phyloP scores from a whole-genome alignment of 2,329 filamentous ascomycete genomes.

The Sarocladium oryzae region DNA sequence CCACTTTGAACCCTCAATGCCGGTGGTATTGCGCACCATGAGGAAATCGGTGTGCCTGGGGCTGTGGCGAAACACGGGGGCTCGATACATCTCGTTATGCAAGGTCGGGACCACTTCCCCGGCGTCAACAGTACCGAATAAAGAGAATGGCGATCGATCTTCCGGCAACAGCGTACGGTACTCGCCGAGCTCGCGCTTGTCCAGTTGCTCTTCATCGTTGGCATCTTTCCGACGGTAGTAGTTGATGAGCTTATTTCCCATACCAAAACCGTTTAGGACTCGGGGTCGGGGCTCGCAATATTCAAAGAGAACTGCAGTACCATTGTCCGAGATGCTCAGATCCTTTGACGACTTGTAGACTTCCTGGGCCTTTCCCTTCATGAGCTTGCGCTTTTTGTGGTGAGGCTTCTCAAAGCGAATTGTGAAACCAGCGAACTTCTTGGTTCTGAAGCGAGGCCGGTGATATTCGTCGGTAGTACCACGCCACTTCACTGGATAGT shows the following conservation, averaged over 20 bases:
- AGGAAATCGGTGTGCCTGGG: constrained; percentile 78
- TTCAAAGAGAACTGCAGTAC: constrained; percentile 80
- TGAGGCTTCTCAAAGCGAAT: constrained; percentile 68
- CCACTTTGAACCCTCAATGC: constrained; percentile 69
- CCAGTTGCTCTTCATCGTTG: constrained; percentile 66
- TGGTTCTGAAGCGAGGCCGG: constrained; percentile 69
- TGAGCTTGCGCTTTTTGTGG: constrained; percentile 71
- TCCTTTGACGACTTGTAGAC: constrained; percentile 77
- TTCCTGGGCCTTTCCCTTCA: constrained; percentile 73
- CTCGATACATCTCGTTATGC: constrained; percentile 92
- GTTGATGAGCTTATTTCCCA: constrained; percentile 94
- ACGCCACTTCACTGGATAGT: constrained; percentile 82
- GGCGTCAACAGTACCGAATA: constrained; percentile 87
- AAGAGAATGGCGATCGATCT: constrained; percentile 91
- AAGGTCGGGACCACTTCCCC: constrained; percentile 87
- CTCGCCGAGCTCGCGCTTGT: constrained; percentile 82
- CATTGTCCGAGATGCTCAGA: constrained; percentile 82
- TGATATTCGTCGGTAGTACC: constrained; percentile 76
- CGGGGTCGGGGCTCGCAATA: constrained; percentile 93
- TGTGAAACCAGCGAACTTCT: constrained; percentile 57
- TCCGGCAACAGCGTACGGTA: constrained; percentile 82
- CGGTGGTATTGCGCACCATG: constrained; percentile 74
- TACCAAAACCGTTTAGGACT: constrained; percentile 91
- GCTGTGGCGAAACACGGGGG: constrained; percentile 84
- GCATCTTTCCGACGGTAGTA: constrained; percentile 82